These are phyloP conservation scores for Mucor lusitanicus DNA, from an alignment of 371 early-diverging fungal genomes.

Conservation along the genomic window DNA sequence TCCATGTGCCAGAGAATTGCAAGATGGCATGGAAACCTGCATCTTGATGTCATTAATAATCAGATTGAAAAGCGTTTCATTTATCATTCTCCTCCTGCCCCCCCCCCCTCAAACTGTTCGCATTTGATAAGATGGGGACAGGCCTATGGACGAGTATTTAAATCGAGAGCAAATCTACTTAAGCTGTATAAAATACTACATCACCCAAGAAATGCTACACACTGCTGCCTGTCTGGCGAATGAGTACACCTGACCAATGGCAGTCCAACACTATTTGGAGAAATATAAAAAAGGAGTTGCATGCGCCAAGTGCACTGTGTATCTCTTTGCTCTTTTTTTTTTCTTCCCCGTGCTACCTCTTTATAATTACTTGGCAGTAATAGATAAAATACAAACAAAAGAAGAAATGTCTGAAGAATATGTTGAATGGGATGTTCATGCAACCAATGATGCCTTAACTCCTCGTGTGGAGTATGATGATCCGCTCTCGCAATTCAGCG, in stretches of 20 bases:
- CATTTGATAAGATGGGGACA: too few species aligned
- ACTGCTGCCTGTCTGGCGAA: background rate
- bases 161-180: too few species aligned
- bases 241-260: background rate
- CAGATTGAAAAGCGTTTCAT: too few species aligned
- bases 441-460: conserved; percentile 30
- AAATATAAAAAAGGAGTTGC: background rate
- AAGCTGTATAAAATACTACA: too few species aligned
- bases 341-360: background rate
- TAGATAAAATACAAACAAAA: background rate
- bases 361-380: conserved; percentile 1
- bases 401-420: conserved; percentile 35
- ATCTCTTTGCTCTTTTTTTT: background rate
- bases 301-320: background rate
- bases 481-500: conserved; percentile 27
- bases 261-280: background rate
- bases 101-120: too few species aligned
- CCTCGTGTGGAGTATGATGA: conserved; percentile 33
- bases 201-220: too few species aligned
- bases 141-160: too few species aligned
- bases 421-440: conserved; percentile 44
- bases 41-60: too few species aligned
- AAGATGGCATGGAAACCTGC: too few species aligned
- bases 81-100: too few species aligned
- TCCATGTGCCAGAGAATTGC: too few species aligned